Percentiles rank a stretch among this genome's conserved stretches.
phyloP scores from a whole-genome alignment of 495 filamentous ascomycete genomes.

The Talaromyces stipitatus region DNA sequence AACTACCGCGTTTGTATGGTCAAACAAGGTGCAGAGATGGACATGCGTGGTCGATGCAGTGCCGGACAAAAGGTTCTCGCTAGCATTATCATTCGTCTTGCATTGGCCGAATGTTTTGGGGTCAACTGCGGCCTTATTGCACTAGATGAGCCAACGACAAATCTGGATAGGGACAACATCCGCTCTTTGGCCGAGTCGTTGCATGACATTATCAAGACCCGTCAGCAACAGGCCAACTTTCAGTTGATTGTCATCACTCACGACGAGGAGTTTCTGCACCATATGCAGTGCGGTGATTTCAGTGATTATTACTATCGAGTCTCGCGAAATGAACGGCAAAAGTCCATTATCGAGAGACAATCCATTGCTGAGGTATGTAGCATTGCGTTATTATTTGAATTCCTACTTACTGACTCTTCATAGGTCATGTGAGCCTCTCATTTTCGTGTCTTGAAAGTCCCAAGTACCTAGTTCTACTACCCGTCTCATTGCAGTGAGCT shows the following conservation, averaged over 20 bases:
- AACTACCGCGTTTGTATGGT: constrained; percentile 99
- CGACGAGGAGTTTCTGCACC: constrained; percentile 90
- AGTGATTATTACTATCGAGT: constrained; percentile 87
- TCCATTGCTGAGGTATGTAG: constrained; percentile 49
- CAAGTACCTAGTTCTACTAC: background rate
- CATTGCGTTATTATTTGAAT: background rate
- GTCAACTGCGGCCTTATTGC: constrained; percentile 94
- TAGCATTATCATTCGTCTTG: constrained; percentile 94
- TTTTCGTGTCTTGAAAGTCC: background rate
- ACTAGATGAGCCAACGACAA: constrained; percentile 96
- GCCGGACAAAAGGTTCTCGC: constrained; percentile 95
- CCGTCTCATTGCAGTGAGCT: too few species aligned
- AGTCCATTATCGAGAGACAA: constrained; percentile 75
- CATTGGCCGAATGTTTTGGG: constrained; percentile 94
- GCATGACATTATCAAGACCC: constrained; percentile 76
- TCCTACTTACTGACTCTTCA: background rate
- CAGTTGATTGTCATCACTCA: constrained; percentile 98
- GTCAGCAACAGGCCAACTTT: constrained; percentile 86
- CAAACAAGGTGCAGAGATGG: constrained; percentile 95
- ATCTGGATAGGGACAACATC: constrained; percentile 93
- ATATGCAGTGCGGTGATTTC: constrained; percentile 94
- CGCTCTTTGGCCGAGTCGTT: constrained; percentile 75
- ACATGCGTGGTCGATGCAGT: constrained; percentile 97
- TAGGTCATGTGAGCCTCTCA: constrained; percentile 2
- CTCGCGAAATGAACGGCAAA: constrained; percentile 73